Evolutionary conservation across 352 stramenopile species (phyloP), one percentile per base, ranked within the genome.

Genomic region (Pythium myriotylum): DNA sequence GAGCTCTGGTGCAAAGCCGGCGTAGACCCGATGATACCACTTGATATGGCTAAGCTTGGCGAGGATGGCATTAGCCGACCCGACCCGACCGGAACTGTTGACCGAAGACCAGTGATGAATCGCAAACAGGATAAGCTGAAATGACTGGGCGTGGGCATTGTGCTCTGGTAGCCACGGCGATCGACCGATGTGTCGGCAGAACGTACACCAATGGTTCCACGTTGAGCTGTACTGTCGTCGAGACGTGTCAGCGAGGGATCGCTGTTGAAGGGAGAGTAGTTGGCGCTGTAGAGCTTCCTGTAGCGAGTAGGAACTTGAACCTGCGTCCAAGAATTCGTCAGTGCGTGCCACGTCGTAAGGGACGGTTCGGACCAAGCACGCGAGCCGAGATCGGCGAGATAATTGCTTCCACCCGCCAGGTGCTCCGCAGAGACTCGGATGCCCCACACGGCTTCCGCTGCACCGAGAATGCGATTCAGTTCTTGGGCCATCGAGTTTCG

Each of bases 81-180:
- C n/a, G n/a, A n/a, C n/a, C n/a, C n/a, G n/a, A n/a, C n/a, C n/a
- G n/a, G n/a, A n/a, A n/a, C n/a, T n/a, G n/a, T n/a, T n/a, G n/a
- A n/a, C n/a, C n/a, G n/a, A n/a, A n/a, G n/a, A n/a, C n/a, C n/a
- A n/a, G n/a, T n/a, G n/a, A n/a, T n/a, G n/a, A n/a, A n/a, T n/a
- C n/a, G n/a, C n/a, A n/a, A n/a, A n/a, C n/a, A n/a, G n/a, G n/a
- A n/a, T n/a, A n/a, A n/a, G n/a, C n/a, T n/a, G n/a, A n/a, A n/a
- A n/a, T n/a, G 61, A 67, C 41, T 72, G 58, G 0, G 6, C 22
- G 16, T 17, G 4, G 3, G 6, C 9, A 32, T 72, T 35, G 29
- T 47, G 7, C 50, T 24, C 12, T 23, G 46, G 33, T 6, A 68
- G 50, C 67, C 62, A 68, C 6, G 14, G 49, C 9, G 57, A 52